These are phyloP conservation scores for Lanmaoa rubissima DNA, from an alignment of 768 basidiomycete genomes.

Conservation along the genomic window DNA sequence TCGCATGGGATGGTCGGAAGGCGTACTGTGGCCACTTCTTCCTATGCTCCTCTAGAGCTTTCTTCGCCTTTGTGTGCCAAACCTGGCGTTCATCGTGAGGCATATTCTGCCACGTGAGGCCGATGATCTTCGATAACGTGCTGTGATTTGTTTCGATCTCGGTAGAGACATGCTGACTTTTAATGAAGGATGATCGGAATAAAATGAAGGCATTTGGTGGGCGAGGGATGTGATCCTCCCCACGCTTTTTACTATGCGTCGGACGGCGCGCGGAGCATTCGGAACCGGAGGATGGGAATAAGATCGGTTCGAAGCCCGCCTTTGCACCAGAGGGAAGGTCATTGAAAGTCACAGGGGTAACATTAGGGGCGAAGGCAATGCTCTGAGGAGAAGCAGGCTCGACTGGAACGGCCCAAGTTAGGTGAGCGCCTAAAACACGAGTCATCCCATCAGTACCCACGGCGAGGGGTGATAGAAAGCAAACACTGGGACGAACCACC, in stretches of 20 bases:
- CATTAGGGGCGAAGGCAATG: conserved; percentile 56
- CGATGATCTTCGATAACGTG: conserved; percentile 82
- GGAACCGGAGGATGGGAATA: conserved; percentile 55
- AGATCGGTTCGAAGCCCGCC: conserved; percentile 42
- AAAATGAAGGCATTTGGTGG: conserved; percentile 87
- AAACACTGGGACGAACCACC: conserved; percentile 34
- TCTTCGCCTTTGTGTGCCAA: conserved; percentile 76
- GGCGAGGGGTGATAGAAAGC: not conserved
- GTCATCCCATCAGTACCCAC: conserved; percentile 14
- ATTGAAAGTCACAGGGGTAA: conserved; percentile 58
- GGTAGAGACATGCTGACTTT: conserved; percentile 71
- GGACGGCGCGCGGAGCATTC: conserved; percentile 39
- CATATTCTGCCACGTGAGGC: conserved; percentile 78
- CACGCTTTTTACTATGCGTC: conserved; percentile 67
- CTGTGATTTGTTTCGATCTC: conserved; percentile 81
- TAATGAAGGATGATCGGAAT: conserved; percentile 82
- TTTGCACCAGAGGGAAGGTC: conserved; percentile 42
- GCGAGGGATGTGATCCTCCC: conserved; percentile 74
- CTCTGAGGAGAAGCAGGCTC: conserved; percentile 38
- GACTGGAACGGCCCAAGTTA: conserved; percentile 46
- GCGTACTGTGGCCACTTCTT: conserved; percentile 70
- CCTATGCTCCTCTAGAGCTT: conserved; percentile 70
- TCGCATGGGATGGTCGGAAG: conserved; percentile 60
- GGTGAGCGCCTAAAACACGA: conserved; percentile 36
- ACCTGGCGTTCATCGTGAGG: conserved; percentile 71